A percentile compares a stretch with the other conserved stretches of the same genome.
Conservation (phyloP, 176 grass and related monocot genomes). For the Aegilops bicornis region DNA sequence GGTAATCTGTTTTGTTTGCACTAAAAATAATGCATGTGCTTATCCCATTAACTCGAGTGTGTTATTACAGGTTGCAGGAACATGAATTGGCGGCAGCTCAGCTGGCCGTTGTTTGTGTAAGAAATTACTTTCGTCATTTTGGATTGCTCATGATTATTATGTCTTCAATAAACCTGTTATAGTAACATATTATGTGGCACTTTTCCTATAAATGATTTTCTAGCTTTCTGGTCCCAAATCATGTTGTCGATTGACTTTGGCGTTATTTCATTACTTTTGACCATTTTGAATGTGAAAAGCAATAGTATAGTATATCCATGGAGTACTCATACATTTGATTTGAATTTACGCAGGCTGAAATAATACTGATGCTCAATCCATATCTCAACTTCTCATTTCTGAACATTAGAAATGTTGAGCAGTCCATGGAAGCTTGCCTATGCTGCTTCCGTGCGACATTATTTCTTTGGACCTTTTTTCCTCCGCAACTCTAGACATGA, state of each 20-base stretch:
- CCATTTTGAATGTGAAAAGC: neutral
- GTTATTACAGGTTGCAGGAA: conserved; percentile 61
- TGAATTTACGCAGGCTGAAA: too few species aligned
- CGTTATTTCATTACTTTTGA: neutral
- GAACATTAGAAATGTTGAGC: too few species aligned
- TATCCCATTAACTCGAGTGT: conserved; percentile 9
- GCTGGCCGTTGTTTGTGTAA: conserved; percentile 74
- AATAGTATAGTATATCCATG: too few species aligned
- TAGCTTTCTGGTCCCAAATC: neutral
- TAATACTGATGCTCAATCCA: too few species aligned
- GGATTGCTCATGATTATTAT: conserved; percentile 16
- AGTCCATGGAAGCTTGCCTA: too few species aligned
- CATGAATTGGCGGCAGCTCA: conserved; percentile 72
- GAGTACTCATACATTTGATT: neutral
- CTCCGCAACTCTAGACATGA: too few species aligned
- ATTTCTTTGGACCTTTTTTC: too few species aligned
- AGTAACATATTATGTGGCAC: neutral
- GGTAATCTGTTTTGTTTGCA: too few species aligned
- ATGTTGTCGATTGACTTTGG: neutral
- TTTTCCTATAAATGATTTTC: neutral
- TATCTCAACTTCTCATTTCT: too few species aligned
- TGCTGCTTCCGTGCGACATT: too few species aligned
- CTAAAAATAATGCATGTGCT: conserved; percentile 18
- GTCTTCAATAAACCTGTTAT: neutral
- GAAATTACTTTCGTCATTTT: conserved; percentile 33